Percentiles rank a stretch among this genome's conserved stretches.
Evolutionary conservation across 345 rosid species (phyloP).

Genomic region (Clarkia xantiana): DNA sequence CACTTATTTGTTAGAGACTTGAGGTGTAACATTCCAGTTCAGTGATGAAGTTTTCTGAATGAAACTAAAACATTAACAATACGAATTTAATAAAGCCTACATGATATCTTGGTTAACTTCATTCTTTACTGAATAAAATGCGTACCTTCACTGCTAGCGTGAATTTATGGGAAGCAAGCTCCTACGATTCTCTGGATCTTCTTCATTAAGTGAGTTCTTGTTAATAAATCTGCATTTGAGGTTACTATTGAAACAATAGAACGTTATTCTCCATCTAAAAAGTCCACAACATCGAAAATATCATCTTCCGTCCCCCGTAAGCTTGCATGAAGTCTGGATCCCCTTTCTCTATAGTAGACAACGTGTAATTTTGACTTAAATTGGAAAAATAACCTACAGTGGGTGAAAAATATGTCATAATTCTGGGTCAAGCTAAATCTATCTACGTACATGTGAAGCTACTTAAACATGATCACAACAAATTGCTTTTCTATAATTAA

Average conservation of each 20-base stretch:
- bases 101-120: background rate
- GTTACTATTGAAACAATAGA: conserved; percentile 32
- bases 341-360: conserved; percentile 81
- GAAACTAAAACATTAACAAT: too few relatives aligned
- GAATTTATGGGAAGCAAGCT: too few relatives aligned
- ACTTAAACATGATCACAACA: background rate
- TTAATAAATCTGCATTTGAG: conserved; percentile 34
- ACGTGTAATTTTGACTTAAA: conserved; percentile 83
- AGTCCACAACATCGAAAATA: conserved; percentile 40
- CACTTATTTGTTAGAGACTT: too few relatives aligned
- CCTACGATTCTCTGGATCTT: too few relatives aligned
- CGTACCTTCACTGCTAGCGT: conserved; percentile 81
- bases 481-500: background rate
- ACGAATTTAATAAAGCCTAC: background rate
- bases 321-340: conserved; percentile 84
- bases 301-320: conserved; percentile 76
- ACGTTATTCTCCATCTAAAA: too few relatives aligned
- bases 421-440: too few relatives aligned
- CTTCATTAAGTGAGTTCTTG: conserved; percentile 34
- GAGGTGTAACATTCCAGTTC: too few relatives aligned
- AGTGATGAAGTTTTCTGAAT: too few relatives aligned
- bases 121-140: conserved; percentile 4
- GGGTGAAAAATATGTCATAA: too few relatives aligned
- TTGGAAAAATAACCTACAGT: conserved; percentile 97
- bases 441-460: too few relatives aligned